Evolutionary conservation across 257 asterid genomes (phyloP), one percentile per base, ranked within the genome.

Genomic region (Jasminum sambac): DNA sequence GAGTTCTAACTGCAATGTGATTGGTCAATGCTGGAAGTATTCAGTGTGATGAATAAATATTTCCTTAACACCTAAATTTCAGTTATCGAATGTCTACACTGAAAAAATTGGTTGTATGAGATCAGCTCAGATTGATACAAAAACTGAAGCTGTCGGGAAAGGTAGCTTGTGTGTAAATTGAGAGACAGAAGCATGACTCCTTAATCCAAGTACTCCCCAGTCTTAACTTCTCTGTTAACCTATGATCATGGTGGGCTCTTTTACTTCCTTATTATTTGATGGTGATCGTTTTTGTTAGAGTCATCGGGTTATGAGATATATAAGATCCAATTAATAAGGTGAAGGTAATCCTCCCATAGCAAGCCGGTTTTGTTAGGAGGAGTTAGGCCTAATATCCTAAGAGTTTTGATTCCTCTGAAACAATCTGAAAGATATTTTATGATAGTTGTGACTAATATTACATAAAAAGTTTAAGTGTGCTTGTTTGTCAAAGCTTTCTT

Each of bases 381-480:
- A n/a, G n/a, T n/a, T n/a, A n/a, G n/a, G n/a, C n/a, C n/a, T n/a
- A n/a, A n/a, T n/a, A n/a, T n/a, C n/a, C n/a, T n/a, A n/a, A n/a
- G n/a, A n/a, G n/a, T n/a, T n/a, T 67, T 10, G 0, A 21, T 23
- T 69, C 40, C 11, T 34, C 57, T 43, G n/a, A 55, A 44, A 52
- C 66, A n/a, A 8, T 60, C n/a, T 6, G 68, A 25, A 61, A 19
- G 52, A 14, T 61, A 62, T 10, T n/a, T 6, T 61, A 6, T 48
- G 16, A 1, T 48, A 48, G 58, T 66, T 48, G 52, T 42, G 17
- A 68, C 64, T 10, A 17, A 63, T n/a, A 68, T 46, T 63, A 40
- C 42, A 3, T 8, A 21, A 44, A 34, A n/a, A 10, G 11, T 26
- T 60, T 38, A 4, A 16, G 7, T 6, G n/a, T 30, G 36, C 36